Evolutionary conservation across 2,329 filamentous ascomycete genomes (phyloP).

Genomic region (Epichloe coenophiala): DNA sequence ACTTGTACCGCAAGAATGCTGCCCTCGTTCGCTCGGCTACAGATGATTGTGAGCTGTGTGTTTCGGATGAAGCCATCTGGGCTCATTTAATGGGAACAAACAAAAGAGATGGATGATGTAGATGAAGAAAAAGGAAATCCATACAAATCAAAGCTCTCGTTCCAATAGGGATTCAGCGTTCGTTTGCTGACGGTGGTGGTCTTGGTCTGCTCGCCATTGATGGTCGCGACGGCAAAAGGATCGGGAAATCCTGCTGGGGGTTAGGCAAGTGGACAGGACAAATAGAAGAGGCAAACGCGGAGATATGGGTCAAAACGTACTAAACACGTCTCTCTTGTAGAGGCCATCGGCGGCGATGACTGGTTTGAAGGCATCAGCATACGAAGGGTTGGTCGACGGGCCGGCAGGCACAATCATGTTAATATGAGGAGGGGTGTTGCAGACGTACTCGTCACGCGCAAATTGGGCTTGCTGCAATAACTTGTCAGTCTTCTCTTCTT

Average conservation of each 20-base stretch:
- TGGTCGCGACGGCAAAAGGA: slow-evolving; percentile 91
- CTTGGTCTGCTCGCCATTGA: slow-evolving; percentile 95
- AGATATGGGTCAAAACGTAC: slow-evolving; percentile 43
- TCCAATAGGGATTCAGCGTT: slow-evolving; percentile 99
- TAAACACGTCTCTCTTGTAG: slow-evolving; percentile 98
- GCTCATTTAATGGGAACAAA: background rate
- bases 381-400: slow-evolving; percentile 1
- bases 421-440: slow-evolving; percentile 11
- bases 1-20: slow-evolving; percentile 96
- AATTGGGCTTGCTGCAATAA: slow-evolving; percentile 57
- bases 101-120: background rate
- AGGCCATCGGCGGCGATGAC: slow-evolving; percentile 97
- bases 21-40: slow-evolving; percentile 79
- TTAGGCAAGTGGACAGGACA: slow-evolving; percentile 11
- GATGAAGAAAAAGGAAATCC: slow-evolving; percentile 17
- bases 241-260: slow-evolving; percentile 71
- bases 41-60: background rate
- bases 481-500: slow-evolving; percentile 17
- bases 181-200: slow-evolving; percentile 97
- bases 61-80: background rate
- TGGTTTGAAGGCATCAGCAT: slow-evolving; percentile 32
- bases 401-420: background rate
- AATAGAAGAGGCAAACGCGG: background rate
- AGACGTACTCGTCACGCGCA: slow-evolving; percentile 78
- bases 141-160: slow-evolving; percentile 97